Conservation (phyloP, 169 alveolate species). For the Plasmodium adleri region DNA sequence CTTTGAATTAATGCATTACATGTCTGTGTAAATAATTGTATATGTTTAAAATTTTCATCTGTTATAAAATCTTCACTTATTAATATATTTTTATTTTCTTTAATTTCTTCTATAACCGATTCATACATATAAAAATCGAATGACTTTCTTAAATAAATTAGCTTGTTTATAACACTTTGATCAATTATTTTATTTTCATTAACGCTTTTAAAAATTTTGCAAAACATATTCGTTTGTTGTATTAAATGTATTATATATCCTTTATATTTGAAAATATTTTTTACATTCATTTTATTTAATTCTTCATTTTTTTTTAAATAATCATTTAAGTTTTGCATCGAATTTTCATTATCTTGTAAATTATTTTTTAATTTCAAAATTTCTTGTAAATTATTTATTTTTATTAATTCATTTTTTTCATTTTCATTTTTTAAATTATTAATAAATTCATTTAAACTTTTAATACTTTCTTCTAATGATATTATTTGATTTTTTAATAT, state of each 20-base stretch:
- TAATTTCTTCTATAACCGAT: slow-evolving; percentile 3
- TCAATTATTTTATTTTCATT: slow-evolving; percentile 11
- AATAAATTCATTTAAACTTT: slow-evolving; percentile 26
- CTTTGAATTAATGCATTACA: slow-evolving; percentile 13
- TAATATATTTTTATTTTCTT: not conserved
- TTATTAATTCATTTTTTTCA: slow-evolving; percentile 26
- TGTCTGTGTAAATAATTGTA: slow-evolving; percentile 7
- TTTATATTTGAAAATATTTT: slow-evolving; percentile 26
- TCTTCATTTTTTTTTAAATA: slow-evolving; percentile 42
- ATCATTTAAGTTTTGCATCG: slow-evolving; percentile 5
- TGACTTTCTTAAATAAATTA: slow-evolving; percentile 4
- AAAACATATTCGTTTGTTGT: slow-evolving; percentile 21
- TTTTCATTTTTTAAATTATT: slow-evolving; percentile 35
- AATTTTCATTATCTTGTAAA: slow-evolving; percentile 22
- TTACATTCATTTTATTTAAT: slow-evolving; percentile 7
- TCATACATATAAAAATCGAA: slow-evolving; percentile 12
- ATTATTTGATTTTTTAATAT: slow-evolving; percentile 17
- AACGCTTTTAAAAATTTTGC: slow-evolving; percentile 24
- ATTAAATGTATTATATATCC: slow-evolving; percentile 24
- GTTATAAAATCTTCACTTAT: not conserved
- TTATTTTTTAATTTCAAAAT: slow-evolving; percentile 22
- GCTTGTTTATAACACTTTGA: slow-evolving; percentile 1
- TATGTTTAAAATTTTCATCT: slow-evolving; percentile 16
- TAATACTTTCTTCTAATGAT: slow-evolving; percentile 24
- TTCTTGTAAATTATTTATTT: slow-evolving; percentile 12